These are phyloP conservation scores for Barbatosphaeria neglecta DNA, from an alignment of 495 filamentous ascomycete species.

Conservation along the genomic window DNA sequence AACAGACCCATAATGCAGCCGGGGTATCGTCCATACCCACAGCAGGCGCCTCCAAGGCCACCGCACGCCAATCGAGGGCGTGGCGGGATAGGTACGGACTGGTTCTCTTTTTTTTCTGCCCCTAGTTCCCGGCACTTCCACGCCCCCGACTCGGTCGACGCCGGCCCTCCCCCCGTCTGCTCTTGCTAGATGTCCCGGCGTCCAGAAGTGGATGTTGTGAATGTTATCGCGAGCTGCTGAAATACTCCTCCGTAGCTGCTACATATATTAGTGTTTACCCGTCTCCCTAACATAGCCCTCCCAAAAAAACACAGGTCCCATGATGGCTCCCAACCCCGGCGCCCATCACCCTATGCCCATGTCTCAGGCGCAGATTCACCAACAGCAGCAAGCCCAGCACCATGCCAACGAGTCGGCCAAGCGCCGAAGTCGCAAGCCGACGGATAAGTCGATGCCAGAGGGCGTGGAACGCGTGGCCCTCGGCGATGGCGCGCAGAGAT, in stretches of 20 bases:
- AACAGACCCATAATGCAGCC: slow-evolving; percentile 29
- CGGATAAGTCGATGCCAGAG: slow-evolving; percentile 88
- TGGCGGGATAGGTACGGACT: slow-evolving; percentile 35
- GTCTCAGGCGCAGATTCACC: slow-evolving; percentile 39
- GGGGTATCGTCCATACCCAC: slow-evolving; percentile 34
- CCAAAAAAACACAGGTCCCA: slow-evolving; percentile 29
- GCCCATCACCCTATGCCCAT: slow-evolving; percentile 35
- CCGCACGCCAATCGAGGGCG: slow-evolving; percentile 32
- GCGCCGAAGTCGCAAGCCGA: slow-evolving; percentile 73
- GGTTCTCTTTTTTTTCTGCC: neutral
- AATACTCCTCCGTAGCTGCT: too few relatives aligned
- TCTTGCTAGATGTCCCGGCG: too few relatives aligned
- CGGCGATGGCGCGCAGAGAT: slow-evolving; percentile 71
- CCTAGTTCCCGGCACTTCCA: slow-evolving; percentile 1
- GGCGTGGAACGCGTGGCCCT: slow-evolving; percentile 59
- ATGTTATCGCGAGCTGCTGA: too few relatives aligned
- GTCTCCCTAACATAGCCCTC: neutral
- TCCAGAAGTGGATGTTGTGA: too few relatives aligned
- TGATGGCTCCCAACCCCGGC: slow-evolving; percentile 42
- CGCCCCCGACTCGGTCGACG: too few relatives aligned
- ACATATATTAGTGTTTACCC: too few relatives aligned
- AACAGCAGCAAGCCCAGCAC: slow-evolving; percentile 42
- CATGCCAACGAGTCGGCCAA: slow-evolving; percentile 55
- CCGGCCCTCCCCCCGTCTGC: too few relatives aligned
- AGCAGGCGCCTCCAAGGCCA: slow-evolving; percentile 19